These are phyloP conservation scores for Botrytis squamosa DNA, from an alignment of 2,329 filamentous ascomycete genomes.

Conservation along the genomic window DNA sequence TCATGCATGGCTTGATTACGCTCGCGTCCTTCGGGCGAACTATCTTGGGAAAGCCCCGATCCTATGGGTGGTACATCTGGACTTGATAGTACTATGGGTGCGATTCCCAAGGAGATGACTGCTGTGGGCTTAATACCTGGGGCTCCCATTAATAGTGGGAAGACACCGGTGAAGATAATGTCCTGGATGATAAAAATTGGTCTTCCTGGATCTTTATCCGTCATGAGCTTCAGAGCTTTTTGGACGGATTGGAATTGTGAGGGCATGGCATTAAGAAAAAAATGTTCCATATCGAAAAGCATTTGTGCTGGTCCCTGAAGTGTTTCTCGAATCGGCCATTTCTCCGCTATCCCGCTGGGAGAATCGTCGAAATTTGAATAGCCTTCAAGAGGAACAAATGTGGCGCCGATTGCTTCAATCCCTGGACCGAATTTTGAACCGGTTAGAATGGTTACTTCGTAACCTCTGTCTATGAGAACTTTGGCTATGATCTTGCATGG, in stretches of 20 bases:
- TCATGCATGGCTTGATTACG: constrained; percentile 38
- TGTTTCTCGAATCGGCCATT: neutral
- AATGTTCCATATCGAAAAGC: neutral
- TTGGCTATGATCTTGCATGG: constrained; percentile 24
- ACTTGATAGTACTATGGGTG: constrained; percentile 41
- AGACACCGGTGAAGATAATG: neutral
- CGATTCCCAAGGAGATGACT: constrained; percentile 44
- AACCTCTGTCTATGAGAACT: constrained; percentile 40
- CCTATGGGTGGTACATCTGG: constrained; percentile 43
- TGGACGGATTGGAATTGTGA: neutral
- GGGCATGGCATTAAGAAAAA: neutral
- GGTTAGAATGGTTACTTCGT: constrained; percentile 45
- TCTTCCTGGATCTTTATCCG: constrained; percentile 2
- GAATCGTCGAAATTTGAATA: constrained; percentile 28
- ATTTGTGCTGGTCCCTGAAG: neutral
- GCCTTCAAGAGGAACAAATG: constrained; percentile 38
- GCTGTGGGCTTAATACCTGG: constrained; percentile 41
- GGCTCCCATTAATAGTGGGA: constrained; percentile 39
- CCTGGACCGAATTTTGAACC: constrained; percentile 40
- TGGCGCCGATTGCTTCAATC: constrained; percentile 42
- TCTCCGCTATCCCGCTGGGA: neutral
- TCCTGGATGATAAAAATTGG: neutral
- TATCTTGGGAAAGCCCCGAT: constrained; percentile 42
- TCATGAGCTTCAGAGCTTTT: neutral
- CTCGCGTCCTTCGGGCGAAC: constrained; percentile 40